These are phyloP conservation scores for Cajanus cajan DNA, from an alignment of 306 rosid genomes.

Conservation along the genomic window DNA sequence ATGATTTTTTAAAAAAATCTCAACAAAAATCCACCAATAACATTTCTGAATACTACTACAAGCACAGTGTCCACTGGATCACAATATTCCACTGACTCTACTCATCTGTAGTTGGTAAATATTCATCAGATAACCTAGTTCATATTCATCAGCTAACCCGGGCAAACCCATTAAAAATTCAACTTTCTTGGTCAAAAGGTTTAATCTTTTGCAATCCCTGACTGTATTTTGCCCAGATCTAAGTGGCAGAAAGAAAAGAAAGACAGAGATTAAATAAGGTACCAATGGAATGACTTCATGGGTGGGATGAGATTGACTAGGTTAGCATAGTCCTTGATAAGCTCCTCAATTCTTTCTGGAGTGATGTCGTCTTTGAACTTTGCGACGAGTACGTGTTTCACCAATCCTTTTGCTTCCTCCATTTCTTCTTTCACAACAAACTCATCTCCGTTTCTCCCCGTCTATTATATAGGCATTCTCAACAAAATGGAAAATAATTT, in stretches of 20 bases:
- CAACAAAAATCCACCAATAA: not conserved
- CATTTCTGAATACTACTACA: not conserved
- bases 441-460: not conserved
- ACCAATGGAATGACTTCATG: slow-evolving; percentile 92
- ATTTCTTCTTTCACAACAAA: slow-evolving; percentile 23
- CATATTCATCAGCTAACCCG: not conserved
- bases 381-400: slow-evolving; percentile 65
- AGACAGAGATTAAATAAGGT: too few species aligned
- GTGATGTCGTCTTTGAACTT: slow-evolving; percentile 72
- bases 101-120: not conserved
- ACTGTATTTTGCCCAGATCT: not conserved
- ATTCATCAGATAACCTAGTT: too few species aligned
- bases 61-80: not conserved
- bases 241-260: not conserved
- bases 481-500: not conserved
- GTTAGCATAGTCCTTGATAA: slow-evolving; percentile 64
- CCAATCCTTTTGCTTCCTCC: slow-evolving; percentile 72
- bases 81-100: not conserved
- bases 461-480: not conserved
- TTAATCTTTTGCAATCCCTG: not conserved
- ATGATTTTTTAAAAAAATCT: not conserved
- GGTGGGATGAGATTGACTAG: slow-evolving; percentile 65
- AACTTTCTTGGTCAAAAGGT: not conserved
- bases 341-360: slow-evolving; percentile 46
- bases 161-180: not conserved